phyloP scores from a whole-genome alignment of 1,284 basidiomycete species.

The Cryptococcus jaspeensis region DNA sequence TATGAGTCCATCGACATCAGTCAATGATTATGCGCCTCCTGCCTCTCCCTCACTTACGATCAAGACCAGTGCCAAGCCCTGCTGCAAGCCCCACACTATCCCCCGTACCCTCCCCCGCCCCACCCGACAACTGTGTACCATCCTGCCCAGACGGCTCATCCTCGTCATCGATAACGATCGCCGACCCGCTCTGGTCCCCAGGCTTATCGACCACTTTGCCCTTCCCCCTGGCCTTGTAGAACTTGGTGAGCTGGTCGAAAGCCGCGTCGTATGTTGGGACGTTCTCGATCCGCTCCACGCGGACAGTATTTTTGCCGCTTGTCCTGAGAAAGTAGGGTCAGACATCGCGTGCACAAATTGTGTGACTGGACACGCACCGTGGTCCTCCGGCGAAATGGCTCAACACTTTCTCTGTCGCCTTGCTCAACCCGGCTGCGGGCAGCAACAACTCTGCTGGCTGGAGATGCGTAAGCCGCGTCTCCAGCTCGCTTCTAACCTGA shows the following conservation, averaged over 20 bases:
- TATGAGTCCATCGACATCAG: constrained; percentile 3
- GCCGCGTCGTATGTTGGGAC: constrained; percentile 67
- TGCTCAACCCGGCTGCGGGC: constrained; percentile 63
- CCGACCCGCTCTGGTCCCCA: too few relatives aligned
- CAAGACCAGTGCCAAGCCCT: constrained; percentile 4
- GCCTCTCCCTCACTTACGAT: constrained; percentile 1
- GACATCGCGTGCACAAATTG: constrained; percentile 30
- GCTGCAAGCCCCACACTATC: constrained; percentile 1
- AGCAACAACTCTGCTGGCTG: constrained; percentile 81
- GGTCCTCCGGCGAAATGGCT: constrained; percentile 61
- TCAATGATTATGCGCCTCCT: too few relatives aligned
- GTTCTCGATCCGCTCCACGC: constrained; percentile 65
- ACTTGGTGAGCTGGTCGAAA: constrained; percentile 67
- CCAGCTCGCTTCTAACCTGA: constrained; percentile 80
- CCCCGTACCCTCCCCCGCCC: constrained; percentile 9
- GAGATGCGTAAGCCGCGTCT: constrained; percentile 74
- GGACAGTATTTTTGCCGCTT: constrained; percentile 46
- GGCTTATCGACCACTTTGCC: too few relatives aligned
- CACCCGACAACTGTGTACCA: too few relatives aligned
- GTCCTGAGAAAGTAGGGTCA: constrained; percentile 29
- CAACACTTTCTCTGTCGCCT: constrained; percentile 74
- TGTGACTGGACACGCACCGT: constrained; percentile 16
- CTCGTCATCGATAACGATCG: too few relatives aligned
- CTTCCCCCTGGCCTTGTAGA: constrained; percentile 59
- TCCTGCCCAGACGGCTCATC: too few relatives aligned